phyloP scores from a whole-genome alignment of 1,139 yeast genomes.

The Taphrina communis region DNA sequence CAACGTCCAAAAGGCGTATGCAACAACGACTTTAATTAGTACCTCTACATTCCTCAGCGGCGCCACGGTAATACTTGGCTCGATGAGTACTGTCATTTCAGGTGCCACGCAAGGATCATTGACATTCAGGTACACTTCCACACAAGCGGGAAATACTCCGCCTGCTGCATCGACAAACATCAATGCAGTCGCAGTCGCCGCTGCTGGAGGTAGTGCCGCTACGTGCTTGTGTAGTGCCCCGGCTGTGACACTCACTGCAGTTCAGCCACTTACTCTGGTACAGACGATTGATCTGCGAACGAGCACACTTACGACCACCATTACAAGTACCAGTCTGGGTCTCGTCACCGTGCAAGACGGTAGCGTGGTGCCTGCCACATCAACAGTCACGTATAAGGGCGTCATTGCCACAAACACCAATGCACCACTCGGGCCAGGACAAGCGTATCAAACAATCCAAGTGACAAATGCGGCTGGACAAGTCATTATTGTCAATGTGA shows the following conservation, averaged over 20 bases:
- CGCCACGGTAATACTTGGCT: not conserved
- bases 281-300: slow-evolving; percentile 18
- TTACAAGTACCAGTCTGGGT: slow-evolving; percentile 40
- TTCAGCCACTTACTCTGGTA: slow-evolving; percentile 19
- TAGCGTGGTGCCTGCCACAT: slow-evolving; percentile 16
- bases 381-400: slow-evolving; percentile 11
- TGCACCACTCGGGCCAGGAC: slow-evolving; percentile 25
- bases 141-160: not conserved
- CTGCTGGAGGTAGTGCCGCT: not conserved
- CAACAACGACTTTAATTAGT: not conserved
- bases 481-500: slow-evolving; percentile 7
- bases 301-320: slow-evolving; percentile 28
- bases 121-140: not conserved
- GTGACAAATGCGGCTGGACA: slow-evolving; percentile 6
- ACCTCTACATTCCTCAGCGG: not conserved
- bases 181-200: not conserved
- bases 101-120: not conserved
- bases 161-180: not conserved
- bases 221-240: slow-evolving; percentile 23
- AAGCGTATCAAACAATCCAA: slow-evolving; percentile 19
- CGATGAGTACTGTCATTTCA: not conserved
- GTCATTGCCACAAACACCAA: slow-evolving; percentile 36
- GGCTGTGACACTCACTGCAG: slow-evolving; percentile 25
- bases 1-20: not conserved
- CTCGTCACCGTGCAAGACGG: slow-evolving; percentile 27